Base-by-base conservation (phyloP, 192 early-diverging fungal species). In the Gaertneriomyces semiglobifer region DNA sequence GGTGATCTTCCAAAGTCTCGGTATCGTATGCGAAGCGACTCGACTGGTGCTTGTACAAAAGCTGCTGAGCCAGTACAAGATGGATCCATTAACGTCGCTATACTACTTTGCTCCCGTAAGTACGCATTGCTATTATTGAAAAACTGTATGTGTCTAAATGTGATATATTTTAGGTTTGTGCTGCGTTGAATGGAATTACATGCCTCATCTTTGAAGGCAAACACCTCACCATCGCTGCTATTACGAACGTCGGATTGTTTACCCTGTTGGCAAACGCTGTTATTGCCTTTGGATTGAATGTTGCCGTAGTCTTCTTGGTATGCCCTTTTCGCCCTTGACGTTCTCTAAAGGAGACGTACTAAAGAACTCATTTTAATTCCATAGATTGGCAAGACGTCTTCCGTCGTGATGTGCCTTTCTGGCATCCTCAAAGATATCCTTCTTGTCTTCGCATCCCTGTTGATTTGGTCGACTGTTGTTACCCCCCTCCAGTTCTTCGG, bases 71-170 rank as follows among this genome's bases (percentile, higher is more conserved):
- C 56, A 66, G 1, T 64, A 64, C 25, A 62, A 77, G 38, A 70
- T 77, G 71, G 72, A 77, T 51, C 71, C 72, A 11, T 42, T 77
- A 38, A 58, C 60, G 7, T 54, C 58, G 8, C 53, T 77, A 4
- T 77, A 77, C 56, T 47, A 70, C 48, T 70, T 74, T 66, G 76
- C 76, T 7, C 76, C 76, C 25, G 68, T 76, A 60, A 58, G 73
- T 25, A 40, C 1, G 2, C 14, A 11, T 16, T 56, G 50, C 4
- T 57, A 25, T 56, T 56, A 25, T 56, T 56, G 25, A 19, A 40
- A 3, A 16, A 18, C 19, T 8, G 40, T 25, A 50, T 50, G 2
- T 50, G 2, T 50, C 14, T 50, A 68, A 69, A 12, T 40, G 7
- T 54, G 44, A 11, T 42, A 3, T 38, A 51, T 55, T 51, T 16